A percentile compares a stretch with the other conserved stretches of the same genome.
Conservation (phyloP, 2,329 filamentous ascomycete species). For the Fusarium virguliforme region DNA sequence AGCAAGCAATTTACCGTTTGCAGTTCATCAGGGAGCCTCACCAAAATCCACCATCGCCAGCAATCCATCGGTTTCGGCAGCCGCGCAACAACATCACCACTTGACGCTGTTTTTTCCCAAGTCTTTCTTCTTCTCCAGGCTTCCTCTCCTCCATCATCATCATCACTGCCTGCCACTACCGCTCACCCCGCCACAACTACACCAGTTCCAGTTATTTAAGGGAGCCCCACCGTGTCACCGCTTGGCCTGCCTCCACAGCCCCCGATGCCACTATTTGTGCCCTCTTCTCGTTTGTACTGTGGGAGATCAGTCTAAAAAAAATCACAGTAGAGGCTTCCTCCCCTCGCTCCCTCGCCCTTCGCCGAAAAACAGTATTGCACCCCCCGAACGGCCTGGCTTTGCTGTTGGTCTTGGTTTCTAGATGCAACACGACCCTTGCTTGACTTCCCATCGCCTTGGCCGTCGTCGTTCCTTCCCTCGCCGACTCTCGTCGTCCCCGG, state of each 20-base stretch:
- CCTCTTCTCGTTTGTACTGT: conserved; percentile 27
- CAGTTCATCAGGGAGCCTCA: conserved; percentile 3
- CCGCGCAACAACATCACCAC: too few relatives aligned
- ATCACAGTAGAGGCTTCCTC: conserved; percentile 23
- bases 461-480: conserved; percentile 22
- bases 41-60: not conserved
- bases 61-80: not conserved
- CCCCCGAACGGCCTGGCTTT: conserved; percentile 30
- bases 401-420: conserved; percentile 34
- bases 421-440: conserved; percentile 41
- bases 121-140: not conserved
- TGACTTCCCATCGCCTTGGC: conserved; percentile 38
- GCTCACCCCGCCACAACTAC: conserved; percentile 6
- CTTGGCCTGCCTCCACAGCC: conserved; percentile 42
- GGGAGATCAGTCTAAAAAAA: conserved; percentile 33
- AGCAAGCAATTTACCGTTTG: conserved; percentile 3
- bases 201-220: conserved; percentile 24
- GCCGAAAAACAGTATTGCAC: conserved; percentile 22
- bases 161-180: conserved; percentile 18
- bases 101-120: too few relatives aligned
- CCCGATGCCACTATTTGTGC: conserved; percentile 41
- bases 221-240: conserved; percentile 46
- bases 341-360: conserved; percentile 21
- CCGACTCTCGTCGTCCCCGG: conserved; percentile 24
- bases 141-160: conserved; percentile 13